Percentiles rank a stretch among this genome's conserved stretches.
phyloP scores from a whole-genome alignment of 495 filamentous ascomycete genomes.

The Parathielavia hyrcaniae region DNA sequence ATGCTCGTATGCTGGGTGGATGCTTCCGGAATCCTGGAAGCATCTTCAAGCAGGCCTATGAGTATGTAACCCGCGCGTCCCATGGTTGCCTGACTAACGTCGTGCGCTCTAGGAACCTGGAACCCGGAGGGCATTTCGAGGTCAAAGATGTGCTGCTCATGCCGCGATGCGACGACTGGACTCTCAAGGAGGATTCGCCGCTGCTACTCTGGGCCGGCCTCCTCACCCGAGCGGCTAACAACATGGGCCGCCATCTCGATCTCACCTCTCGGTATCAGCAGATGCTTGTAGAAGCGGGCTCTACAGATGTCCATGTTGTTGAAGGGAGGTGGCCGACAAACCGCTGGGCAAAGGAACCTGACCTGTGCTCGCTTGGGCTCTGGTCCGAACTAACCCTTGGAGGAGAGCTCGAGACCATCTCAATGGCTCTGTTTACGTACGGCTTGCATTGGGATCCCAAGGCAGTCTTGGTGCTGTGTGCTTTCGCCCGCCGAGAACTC shows the following conservation, averaged over 20 bases:
- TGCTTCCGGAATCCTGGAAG: too few species aligned
- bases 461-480: background rate
- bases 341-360: background rate
- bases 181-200: background rate
- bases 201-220: background rate
- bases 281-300: background rate
- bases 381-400: background rate
- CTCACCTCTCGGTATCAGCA: background rate
- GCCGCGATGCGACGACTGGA: background rate
- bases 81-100: too few species aligned
- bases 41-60: too few species aligned
- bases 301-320: background rate
- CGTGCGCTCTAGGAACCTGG: background rate
- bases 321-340: background rate
- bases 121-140: background rate
- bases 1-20: background rate
- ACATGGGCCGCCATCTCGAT: background rate
- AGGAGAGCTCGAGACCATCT: background rate
- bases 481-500: background rate
- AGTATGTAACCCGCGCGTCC: too few species aligned
- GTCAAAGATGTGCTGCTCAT: background rate
- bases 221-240: background rate
- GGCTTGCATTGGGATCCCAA: background rate
- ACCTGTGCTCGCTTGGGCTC: background rate
- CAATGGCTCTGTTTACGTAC: background rate